These are phyloP conservation scores for Solanum sejunctum DNA, from an alignment of 257 asterid genomes.

Conservation along the genomic window DNA sequence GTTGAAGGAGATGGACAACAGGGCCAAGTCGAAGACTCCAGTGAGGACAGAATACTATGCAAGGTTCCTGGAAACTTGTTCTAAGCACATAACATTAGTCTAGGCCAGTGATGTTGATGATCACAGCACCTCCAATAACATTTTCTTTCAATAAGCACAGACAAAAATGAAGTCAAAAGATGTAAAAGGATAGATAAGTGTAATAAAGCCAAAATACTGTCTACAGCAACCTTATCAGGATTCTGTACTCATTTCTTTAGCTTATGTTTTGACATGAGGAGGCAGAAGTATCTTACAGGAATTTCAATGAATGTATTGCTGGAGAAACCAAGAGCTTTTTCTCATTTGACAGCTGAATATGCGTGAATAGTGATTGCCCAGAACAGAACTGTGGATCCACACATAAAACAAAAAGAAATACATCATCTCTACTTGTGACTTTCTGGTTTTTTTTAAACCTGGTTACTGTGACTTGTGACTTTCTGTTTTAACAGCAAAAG, in stretches of 20 bases:
- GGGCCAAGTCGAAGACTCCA: constrained; percentile 96
- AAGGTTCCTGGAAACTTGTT: constrained; percentile 83
- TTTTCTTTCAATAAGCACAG: not conserved
- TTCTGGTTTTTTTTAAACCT: not conserved
- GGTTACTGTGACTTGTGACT: not conserved
- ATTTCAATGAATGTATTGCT: constrained; percentile 49
- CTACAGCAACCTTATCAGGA: not conserved
- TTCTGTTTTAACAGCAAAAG: not conserved
- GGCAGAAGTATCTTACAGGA: constrained; percentile 43
- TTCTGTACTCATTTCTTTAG: not conserved
- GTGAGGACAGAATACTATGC: constrained; percentile 84
- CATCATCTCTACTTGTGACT: not conserved
- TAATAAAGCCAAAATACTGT: not conserved
- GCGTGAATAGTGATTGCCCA: constrained; percentile 55
- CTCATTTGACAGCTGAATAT: constrained; percentile 48
- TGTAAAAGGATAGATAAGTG: not conserved
- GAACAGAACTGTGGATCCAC: constrained; percentile 46
- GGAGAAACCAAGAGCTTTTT: constrained; percentile 62
- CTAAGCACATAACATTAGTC: constrained; percentile 19
- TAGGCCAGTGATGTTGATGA: not conserved
- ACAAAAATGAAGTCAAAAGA: not conserved
- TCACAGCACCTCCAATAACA: not conserved
- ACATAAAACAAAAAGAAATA: not conserved
- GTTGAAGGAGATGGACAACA: constrained; percentile 59
- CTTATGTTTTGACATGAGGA: not conserved